Evolutionary conservation across 2,329 filamentous ascomycete species (phyloP).

Genomic region (Lachnellula hyalina): DNA sequence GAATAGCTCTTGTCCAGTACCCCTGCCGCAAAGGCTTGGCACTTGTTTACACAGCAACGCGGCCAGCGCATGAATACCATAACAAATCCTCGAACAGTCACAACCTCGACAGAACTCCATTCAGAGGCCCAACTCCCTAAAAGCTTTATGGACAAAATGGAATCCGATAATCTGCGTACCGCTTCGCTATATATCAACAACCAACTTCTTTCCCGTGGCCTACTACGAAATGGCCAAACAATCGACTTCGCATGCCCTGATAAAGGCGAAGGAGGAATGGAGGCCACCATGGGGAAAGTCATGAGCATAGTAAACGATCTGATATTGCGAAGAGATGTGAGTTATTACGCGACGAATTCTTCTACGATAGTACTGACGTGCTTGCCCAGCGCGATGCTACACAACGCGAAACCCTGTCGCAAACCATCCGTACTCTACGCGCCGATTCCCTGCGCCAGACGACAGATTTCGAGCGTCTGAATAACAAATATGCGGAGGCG

Average conservation of each 20-base stretch:
- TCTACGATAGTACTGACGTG: background rate
- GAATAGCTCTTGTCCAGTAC: too few species aligned
- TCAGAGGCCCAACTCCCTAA: background rate
- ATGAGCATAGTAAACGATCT: constrained; percentile 94
- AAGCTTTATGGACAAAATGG: constrained; percentile 18
- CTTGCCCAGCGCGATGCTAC: constrained; percentile 72
- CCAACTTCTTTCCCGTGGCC: constrained; percentile 60
- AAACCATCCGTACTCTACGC: constrained; percentile 70
- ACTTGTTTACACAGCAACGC: too few species aligned
- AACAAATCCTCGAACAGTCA: too few species aligned
- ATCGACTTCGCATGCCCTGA: constrained; percentile 80
- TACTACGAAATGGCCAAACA: constrained; percentile 60
- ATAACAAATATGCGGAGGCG: constrained; percentile 49
- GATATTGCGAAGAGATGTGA: constrained; percentile 81
- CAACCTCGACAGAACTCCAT: too few species aligned
- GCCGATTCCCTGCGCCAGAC: constrained; percentile 70
- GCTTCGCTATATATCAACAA: constrained; percentile 71
- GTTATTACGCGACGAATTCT: constrained; percentile 29
- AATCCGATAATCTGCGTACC: constrained; percentile 54
- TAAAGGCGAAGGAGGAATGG: constrained; percentile 54
- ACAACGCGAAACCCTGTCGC: constrained; percentile 76
- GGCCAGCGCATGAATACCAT: too few species aligned
- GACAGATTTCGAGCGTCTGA: constrained; percentile 57
- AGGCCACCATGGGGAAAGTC: constrained; percentile 73
- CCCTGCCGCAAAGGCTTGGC: too few species aligned